Evolutionary conservation across 108 stramenopile genomes (phyloP).

Genomic region (Discostella stelligeroides): DNA sequence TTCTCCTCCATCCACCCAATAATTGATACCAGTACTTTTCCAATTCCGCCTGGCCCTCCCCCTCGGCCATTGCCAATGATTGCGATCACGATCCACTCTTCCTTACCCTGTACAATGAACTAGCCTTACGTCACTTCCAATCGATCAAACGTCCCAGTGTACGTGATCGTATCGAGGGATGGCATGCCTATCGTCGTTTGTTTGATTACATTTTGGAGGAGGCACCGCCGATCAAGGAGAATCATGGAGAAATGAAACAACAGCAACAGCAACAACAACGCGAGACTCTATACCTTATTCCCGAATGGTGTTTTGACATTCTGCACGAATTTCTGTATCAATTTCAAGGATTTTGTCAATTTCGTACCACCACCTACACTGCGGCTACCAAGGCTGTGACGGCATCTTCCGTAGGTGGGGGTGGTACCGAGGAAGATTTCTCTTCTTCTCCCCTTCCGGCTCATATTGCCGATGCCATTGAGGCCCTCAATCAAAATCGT

Average conservation of each 20-base stretch:
- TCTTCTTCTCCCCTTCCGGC: too few relatives aligned
- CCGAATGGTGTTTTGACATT: slow-evolving; percentile 98
- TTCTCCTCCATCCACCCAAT: slow-evolving; percentile 1
- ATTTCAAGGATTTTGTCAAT: slow-evolving; percentile 98
- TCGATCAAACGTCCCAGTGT: slow-evolving; percentile 76
- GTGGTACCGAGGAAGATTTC: slow-evolving; percentile 4
- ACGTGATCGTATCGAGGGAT: slow-evolving; percentile 88
- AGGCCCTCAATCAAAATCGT: slow-evolving; percentile 53
- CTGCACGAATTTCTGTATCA: slow-evolving; percentile 98
- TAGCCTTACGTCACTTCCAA: slow-evolving; percentile 86
- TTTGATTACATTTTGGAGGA: slow-evolving; percentile 82
- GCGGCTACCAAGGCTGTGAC: slow-evolving; percentile 67
- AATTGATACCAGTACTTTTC: slow-evolving; percentile 71
- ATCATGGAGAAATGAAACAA: background rate
- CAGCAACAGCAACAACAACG: slow-evolving; percentile 16
- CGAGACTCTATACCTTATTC: slow-evolving; percentile 80
- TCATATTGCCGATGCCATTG: slow-evolving; percentile 76
- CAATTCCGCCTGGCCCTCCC: slow-evolving; percentile 81
- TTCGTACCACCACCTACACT: slow-evolving; percentile 75
- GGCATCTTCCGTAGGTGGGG: slow-evolving; percentile 35
- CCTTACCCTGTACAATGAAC: slow-evolving; percentile 84
- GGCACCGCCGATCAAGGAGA: slow-evolving; percentile 54
- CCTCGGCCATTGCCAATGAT: slow-evolving; percentile 77
- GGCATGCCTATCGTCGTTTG: slow-evolving; percentile 84
- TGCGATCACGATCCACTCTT: slow-evolving; percentile 88